Evolutionary conservation across 1,284 basidiomycete genomes (phyloP), one percentile per base, ranked within the genome.

Genomic region (Somion occarium): DNA sequence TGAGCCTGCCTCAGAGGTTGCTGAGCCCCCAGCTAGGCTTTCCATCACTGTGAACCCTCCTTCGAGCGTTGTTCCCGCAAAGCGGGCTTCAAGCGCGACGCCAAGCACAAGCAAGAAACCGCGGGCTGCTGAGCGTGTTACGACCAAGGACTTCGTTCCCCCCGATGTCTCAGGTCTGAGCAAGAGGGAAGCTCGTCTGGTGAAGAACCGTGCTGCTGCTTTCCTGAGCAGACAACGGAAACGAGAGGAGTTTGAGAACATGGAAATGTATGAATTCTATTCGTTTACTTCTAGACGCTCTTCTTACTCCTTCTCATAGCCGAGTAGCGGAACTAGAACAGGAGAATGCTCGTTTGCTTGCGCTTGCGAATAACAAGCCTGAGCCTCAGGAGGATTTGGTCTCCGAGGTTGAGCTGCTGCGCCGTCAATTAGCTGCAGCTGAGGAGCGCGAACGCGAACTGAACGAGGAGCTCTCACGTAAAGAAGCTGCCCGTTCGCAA

Each of bases 151-250:
- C 66, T 94, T 93, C 63, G 68, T 94, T 5, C 89, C 89, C 20
- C 91, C 91, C 38, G 92, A 94, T 67, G 91, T 93, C 53, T 82
- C 85, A 46, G 92, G 91, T 46, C 79, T 94, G 53, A 85, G 79
- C 74, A 94, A 94, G 70, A 85, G 91, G 52, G 91, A 94, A 70
- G 91, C 92, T 48, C 82, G 91, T 50, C 79, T 94, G 13, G 89
- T 94, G 53, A 94, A 94, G 76, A 94, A 94, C 72, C 81, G 91
- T 50, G 91, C 91, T 12, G 91, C 91, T 7, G 91, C 91, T 50
- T 94, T 94, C 73, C 82, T 94, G 61, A 88, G 84, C 67, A 78
- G 91, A 63, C 91, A 94, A 69, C 79, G 91, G 61, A 94, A 94
- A 71, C 83, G 91, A 54, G 91, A 94, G 71, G 91, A 94, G 71